phyloP scores from a whole-genome alignment of 2,329 filamentous ascomycete genomes.

The Diaporthe helianthi region DNA sequence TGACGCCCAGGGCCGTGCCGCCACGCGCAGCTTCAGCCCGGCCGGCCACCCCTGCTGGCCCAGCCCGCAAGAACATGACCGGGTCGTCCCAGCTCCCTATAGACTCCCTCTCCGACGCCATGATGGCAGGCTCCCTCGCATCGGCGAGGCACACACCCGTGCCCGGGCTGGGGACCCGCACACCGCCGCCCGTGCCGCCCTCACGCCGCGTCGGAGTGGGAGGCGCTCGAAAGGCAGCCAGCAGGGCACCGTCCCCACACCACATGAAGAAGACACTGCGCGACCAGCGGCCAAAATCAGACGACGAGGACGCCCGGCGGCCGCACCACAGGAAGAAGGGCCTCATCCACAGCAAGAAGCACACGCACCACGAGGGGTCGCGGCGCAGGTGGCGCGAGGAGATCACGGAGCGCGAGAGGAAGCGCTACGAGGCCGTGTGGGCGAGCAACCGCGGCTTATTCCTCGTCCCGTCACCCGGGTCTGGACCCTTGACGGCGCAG shows the following conservation, averaged over 20 bases:
- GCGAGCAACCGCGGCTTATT: slow-evolving; percentile 76
- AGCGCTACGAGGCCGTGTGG: slow-evolving; percentile 85
- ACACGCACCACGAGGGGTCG: slow-evolving; percentile 78
- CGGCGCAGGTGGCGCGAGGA: slow-evolving; percentile 79
- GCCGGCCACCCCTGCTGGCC: slow-evolving; percentile 30
- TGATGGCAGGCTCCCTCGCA: slow-evolving; percentile 77
- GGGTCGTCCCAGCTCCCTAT: slow-evolving; percentile 52
- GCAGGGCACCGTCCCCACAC: slow-evolving; percentile 54
- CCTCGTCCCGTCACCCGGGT: slow-evolving; percentile 40
- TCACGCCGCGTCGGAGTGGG: slow-evolving; percentile 40
- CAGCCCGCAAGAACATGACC: slow-evolving; percentile 32
- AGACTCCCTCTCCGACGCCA: slow-evolving; percentile 74
- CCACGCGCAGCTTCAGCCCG: slow-evolving; percentile 29
- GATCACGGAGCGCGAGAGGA: slow-evolving; percentile 75
- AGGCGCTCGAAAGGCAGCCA: slow-evolving; percentile 47
- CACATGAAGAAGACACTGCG: slow-evolving; percentile 72
- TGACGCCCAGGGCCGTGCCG: slow-evolving; percentile 37
- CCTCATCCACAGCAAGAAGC: slow-evolving; percentile 62
- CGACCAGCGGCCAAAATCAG: slow-evolving; percentile 55
- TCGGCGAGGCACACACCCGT: slow-evolving; percentile 60
- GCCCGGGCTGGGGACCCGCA: slow-evolving; percentile 40
- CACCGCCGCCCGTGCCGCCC: slow-evolving; percentile 47
- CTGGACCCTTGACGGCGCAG: not conserved
- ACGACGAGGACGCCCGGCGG: slow-evolving; percentile 61
- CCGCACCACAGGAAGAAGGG: slow-evolving; percentile 56